Base-by-base conservation (phyloP, 805 yeast species). In the Saturnispora diversa region DNA sequence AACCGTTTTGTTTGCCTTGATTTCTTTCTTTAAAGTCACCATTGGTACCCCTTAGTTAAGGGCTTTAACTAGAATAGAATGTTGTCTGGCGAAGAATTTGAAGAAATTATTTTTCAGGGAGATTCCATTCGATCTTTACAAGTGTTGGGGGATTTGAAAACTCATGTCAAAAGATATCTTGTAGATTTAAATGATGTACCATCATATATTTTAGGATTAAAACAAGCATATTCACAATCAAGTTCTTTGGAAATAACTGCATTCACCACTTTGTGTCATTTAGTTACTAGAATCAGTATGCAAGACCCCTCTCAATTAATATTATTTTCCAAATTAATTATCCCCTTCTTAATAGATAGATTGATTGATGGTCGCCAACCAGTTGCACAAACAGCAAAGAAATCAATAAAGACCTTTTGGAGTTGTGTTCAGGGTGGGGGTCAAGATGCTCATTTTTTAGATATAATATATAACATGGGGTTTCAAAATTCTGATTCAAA, bases 251-350 rank as follows among this genome's bases (percentile, higher is more conserved):
- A 65, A 9, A 63, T 75, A 15, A 65, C 65, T 44, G 65, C 75
- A 2, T 75, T 76, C 50, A 67, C 74, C 22, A 66, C 75, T 1
- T 52, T 74, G 4, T 74, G 77, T 36, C 80, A 77, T 50, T 55
- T 76, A 39, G 68, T 77, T 23, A 76, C 75, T 43, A 58, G 83
- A 16, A 72, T 77, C 5, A 69, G 75, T 35, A 70, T 74, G 56
- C 83, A 77, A 55, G 80, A 75, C 47, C 57, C 65, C 2, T 51
- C 55, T 8, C 62, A 69, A 0, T 58, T 77, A 31, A 60, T 60
- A 44, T 53, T 58, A 2, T 69, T 70, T 28, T 63, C 71, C 29
- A 63, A 60, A 40, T 55, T 64, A 19, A 69, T 74, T 3, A 53
- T 77, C 4, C 83, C 83, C 2, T 64, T 73, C 6, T 48, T 77